Conservation (phyloP, 805 yeast genomes). For the Nakazawaea wyomingensis region DNA sequence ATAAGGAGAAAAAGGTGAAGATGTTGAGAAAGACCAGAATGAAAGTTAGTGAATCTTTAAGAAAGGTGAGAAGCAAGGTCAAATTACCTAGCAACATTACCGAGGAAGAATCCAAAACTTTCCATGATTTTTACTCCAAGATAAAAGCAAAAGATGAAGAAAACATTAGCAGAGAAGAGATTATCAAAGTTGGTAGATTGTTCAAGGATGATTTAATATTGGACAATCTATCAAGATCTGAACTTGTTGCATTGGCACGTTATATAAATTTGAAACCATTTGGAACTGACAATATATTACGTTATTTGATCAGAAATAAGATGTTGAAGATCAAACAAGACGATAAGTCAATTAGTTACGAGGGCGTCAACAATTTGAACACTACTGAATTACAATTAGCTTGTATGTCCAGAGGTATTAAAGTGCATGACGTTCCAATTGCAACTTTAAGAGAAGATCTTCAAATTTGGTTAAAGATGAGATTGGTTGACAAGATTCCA, state of each 20-base stretch:
- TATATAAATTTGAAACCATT: conserved; percentile 88
- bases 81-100: conserved; percentile 42
- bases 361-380: conserved; percentile 80
- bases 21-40: conserved; percentile 54
- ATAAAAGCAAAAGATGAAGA: conserved; percentile 60
- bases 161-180: conserved; percentile 58
- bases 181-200: conserved; percentile 75
- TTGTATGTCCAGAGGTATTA: conserved; percentile 91
- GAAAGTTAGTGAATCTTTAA: conserved; percentile 51
- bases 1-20: conserved; percentile 49
- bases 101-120: conserved; percentile 42
- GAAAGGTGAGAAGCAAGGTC: conserved; percentile 43
- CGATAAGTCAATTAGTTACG: conserved; percentile 86
- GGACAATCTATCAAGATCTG: conserved; percentile 88
- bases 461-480: conserved; percentile 79
- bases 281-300: conserved; percentile 83
- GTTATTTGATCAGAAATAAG: conserved; percentile 88
- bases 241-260: conserved; percentile 85
- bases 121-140: conserved; percentile 44
- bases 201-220: conserved; percentile 91
- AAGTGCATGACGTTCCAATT: conserved; percentile 69
- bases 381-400: conserved; percentile 84
- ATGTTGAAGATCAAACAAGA: conserved; percentile 84
- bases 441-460: conserved; percentile 75
- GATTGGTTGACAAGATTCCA: conserved; percentile 84